Conservation (phyloP, 257 asterid genomes). For the Gentiana dahurica region DNA sequence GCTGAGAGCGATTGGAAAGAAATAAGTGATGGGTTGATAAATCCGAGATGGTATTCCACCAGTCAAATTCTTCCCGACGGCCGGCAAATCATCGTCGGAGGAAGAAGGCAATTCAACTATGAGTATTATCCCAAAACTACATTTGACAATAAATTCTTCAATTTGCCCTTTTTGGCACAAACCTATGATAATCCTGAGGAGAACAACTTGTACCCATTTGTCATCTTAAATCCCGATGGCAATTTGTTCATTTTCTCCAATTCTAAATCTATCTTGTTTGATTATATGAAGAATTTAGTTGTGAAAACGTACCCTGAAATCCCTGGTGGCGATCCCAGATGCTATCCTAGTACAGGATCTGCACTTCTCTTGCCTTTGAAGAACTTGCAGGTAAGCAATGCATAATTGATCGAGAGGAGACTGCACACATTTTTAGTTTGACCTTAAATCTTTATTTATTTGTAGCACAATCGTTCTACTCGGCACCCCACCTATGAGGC, state of each 20-base stretch:
- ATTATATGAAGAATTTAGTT: constrained; percentile 14
- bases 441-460: too few relatives aligned
- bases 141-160: not conserved
- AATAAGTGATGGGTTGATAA: too few relatives aligned
- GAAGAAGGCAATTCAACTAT: constrained; percentile 28
- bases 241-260: constrained; percentile 37
- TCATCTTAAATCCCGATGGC: constrained; percentile 33
- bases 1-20: too few relatives aligned
- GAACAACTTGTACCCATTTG: constrained; percentile 39
- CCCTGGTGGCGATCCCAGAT: constrained; percentile 32
- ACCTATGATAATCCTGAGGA: constrained; percentile 22
- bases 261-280: constrained; percentile 25
- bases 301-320: constrained; percentile 24
- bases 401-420: too few relatives aligned
- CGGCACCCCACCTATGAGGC: too few relatives aligned
- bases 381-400: constrained; percentile 12
- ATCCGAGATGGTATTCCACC: constrained; percentile 36
- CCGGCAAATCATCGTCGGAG: constrained; percentile 29
- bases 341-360: constrained; percentile 37
- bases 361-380: constrained; percentile 35
- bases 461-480: too few relatives aligned
- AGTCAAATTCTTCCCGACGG: constrained; percentile 34
- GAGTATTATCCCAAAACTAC: constrained; percentile 30
- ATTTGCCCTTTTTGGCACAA: constrained; percentile 20
- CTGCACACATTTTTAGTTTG: too few relatives aligned